A percentile compares a stretch with the other conserved stretches of the same genome.
Conservation (phyloP, 345 rosid genomes). For the Eucalyptus polyanthemos region DNA sequence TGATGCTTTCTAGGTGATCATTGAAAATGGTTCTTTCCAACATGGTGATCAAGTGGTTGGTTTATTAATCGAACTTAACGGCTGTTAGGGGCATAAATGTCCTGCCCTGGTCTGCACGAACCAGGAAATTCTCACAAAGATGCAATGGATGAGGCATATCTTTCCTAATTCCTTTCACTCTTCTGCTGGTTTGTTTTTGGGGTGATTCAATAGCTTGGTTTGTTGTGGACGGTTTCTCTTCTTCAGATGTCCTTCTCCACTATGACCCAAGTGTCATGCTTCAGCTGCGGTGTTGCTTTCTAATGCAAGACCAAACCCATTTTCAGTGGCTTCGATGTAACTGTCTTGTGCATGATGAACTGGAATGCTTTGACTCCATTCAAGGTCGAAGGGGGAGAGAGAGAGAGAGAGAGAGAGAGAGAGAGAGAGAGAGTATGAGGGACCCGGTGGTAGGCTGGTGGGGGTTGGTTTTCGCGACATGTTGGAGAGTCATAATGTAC, state of each 20-base stretch:
- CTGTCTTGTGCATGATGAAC: background rate
- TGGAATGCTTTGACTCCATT: background rate
- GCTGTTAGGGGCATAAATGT: background rate
- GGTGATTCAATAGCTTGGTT: background rate
- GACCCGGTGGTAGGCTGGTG: background rate
- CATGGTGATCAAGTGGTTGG: background rate
- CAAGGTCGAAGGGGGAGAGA: background rate
- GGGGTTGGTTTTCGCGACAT: background rate
- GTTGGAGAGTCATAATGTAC: background rate
- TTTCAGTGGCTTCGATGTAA: background rate
- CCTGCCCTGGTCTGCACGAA: background rate
- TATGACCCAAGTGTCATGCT: background rate
- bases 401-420: background rate
- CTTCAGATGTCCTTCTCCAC: background rate
- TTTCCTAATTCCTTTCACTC: background rate
- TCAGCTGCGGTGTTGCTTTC: background rate
- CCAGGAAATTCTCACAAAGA: background rate
- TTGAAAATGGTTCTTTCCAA: background rate
- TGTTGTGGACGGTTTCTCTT: background rate
- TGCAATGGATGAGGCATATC: background rate
- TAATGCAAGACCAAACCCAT: background rate
- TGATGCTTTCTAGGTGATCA: background rate
- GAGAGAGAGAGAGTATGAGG: background rate
- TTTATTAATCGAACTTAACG: background rate
- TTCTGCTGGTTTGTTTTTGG: background rate